phyloP scores from a whole-genome alignment of 2,329 filamentous ascomycete species.

The Paracoccidioides brasiliensis region DNA sequence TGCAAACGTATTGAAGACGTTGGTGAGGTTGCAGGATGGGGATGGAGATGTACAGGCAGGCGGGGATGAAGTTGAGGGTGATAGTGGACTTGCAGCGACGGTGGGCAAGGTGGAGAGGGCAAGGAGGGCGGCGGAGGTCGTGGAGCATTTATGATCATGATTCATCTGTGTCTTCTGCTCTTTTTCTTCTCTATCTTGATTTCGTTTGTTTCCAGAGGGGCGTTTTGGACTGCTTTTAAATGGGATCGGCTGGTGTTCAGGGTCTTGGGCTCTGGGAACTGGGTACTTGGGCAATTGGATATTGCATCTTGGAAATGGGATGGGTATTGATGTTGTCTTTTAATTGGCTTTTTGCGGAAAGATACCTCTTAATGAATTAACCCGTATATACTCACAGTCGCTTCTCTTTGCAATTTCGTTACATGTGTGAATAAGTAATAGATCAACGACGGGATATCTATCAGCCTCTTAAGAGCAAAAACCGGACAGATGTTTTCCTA shows the following conservation, averaged over 20 bases:
- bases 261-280: not conserved
- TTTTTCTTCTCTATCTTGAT: slow-evolving; percentile 4
- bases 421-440: not conserved
- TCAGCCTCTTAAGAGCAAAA: too few relatives aligned
- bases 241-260: slow-evolving; percentile 1
- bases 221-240: not conserved
- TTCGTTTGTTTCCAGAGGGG: not conserved
- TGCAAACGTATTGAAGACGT: slow-evolving; percentile 26
- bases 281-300: not conserved
- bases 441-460: too few relatives aligned
- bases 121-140: slow-evolving; percentile 32
- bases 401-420: not conserved
- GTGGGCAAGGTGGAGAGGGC: slow-evolving; percentile 36
- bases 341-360: not conserved
- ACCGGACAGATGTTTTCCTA: too few relatives aligned
- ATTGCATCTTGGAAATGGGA: slow-evolving; percentile 4
- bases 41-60: slow-evolving; percentile 8
- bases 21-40: slow-evolving; percentile 27
- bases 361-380: not conserved
- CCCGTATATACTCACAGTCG: not conserved
- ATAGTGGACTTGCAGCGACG: slow-evolving; percentile 28
- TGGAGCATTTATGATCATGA: slow-evolving; percentile 30
- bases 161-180: not conserved
- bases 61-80: slow-evolving; percentile 10
- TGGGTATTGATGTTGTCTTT: slow-evolving; percentile 12